phyloP scores from a whole-genome alignment of 2,329 filamentous ascomycete genomes.

The Eutypella sp. region DNA sequence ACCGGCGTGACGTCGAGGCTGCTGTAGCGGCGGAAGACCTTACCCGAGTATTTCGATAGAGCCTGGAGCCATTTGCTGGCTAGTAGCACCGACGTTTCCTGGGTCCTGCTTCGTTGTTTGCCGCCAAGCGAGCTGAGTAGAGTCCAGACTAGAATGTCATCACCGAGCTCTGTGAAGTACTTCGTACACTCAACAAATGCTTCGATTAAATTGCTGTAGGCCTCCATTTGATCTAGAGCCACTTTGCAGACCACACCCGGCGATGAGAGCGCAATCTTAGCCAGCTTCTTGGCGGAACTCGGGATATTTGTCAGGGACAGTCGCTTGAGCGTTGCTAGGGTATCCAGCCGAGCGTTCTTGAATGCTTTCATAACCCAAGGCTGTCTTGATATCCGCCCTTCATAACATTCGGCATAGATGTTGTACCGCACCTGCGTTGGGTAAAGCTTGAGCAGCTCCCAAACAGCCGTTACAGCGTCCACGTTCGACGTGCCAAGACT shows the following conservation, averaged over 20 bases:
- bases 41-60: conserved; percentile 83
- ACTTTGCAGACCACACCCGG: conserved; percentile 89
- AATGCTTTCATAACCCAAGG: conserved; percentile 78
- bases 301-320: conserved; percentile 82
- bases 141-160: conserved; percentile 91
- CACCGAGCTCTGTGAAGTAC: conserved; percentile 88
- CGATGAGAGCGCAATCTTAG: conserved; percentile 87
- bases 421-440: conserved; percentile 73
- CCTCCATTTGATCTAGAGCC: conserved; percentile 84
- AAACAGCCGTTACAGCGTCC: conserved; percentile 79
- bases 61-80: conserved; percentile 92
- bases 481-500: conserved; percentile 84
- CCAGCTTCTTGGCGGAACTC: conserved; percentile 80
- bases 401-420: conserved; percentile 92
- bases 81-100: conserved; percentile 59
- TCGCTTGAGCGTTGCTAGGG: conserved; percentile 80
- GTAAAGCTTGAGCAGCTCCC: conserved; percentile 74
- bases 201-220: conserved; percentile 91
- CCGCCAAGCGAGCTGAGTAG: conserved; percentile 68
- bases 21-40: conserved; percentile 81
- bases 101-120: conserved; percentile 58
- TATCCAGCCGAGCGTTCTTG: conserved; percentile 70
- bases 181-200: conserved; percentile 91
- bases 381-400: conserved; percentile 68
- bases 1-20: conserved; percentile 80